Conservation (phyloP, 2,329 filamentous ascomycete genomes). For the Colletotrichum kahawae region DNA sequence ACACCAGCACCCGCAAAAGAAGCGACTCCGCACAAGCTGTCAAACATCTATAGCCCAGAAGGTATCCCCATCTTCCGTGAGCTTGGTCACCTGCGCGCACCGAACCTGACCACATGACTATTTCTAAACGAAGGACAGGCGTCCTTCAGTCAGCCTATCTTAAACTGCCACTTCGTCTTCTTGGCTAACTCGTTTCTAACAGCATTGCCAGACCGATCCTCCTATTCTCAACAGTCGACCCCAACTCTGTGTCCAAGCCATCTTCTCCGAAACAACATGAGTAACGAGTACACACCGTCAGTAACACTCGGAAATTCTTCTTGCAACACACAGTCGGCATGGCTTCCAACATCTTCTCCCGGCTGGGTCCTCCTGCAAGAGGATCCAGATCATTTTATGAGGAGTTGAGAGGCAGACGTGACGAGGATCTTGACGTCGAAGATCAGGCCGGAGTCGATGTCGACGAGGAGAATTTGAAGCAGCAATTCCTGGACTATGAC, state of each 20-base stretch:
- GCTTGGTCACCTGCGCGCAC: conserved; percentile 3
- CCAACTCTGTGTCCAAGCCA: background rate
- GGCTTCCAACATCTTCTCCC: conserved; percentile 54
- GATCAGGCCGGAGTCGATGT: conserved; percentile 46
- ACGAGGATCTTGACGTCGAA: conserved; percentile 45
- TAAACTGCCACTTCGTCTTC: background rate
- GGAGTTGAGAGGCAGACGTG: conserved; percentile 45
- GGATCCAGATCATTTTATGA: conserved; percentile 54
- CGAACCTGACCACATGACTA: background rate
- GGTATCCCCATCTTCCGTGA: background rate
- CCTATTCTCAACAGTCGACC: background rate
- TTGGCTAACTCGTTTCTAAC: background rate
- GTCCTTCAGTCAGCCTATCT: background rate
- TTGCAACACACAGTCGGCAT: conserved; percentile 33
- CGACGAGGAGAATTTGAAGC: conserved; percentile 59
- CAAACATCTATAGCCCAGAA: background rate
- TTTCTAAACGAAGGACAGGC: background rate
- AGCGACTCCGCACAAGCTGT: background rate
- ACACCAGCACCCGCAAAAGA: background rate
- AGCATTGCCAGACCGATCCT: background rate
- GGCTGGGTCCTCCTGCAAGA: conserved; percentile 39
- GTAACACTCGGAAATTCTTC: background rate
- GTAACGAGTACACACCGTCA: background rate
- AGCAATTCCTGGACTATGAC: conserved; percentile 56
- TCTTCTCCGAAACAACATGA: background rate